phyloP scores from a whole-genome alignment of 2,329 filamentous ascomycete genomes.

The Biscogniauxia marginata region DNA sequence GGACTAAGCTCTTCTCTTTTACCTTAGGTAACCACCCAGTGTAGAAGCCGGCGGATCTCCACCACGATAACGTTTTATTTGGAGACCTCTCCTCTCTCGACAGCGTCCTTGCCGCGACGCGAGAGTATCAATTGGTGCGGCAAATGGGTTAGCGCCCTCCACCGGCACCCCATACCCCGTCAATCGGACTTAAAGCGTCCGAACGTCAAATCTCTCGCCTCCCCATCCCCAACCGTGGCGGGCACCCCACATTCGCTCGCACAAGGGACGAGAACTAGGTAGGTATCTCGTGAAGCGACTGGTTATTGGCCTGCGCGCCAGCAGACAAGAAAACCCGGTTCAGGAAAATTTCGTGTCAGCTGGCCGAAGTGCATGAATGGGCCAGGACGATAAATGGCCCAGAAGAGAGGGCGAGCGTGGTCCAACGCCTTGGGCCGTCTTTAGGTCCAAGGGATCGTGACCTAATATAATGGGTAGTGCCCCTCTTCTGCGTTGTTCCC shows the following conservation, averaged over 20 bases:
- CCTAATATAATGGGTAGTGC: slow-evolving; percentile 16
- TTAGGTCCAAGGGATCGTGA: neutral
- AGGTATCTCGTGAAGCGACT: neutral
- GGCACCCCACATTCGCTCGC: neutral
- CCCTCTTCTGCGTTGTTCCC: slow-evolving; percentile 22
- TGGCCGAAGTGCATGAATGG: neutral
- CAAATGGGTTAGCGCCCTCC: neutral
- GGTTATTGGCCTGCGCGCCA: neutral
- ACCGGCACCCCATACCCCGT: neutral
- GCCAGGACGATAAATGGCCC: neutral
- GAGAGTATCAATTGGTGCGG: slow-evolving; percentile 1
- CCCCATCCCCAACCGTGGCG: too few relatives aligned
- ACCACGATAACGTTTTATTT: neutral
- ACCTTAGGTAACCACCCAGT: too few relatives aligned
- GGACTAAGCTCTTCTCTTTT: neutral
- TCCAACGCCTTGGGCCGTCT: neutral
- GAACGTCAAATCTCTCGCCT: neutral
- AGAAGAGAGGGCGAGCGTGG: neutral
- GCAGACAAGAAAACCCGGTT: neutral
- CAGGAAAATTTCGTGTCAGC: neutral
- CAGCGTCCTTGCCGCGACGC: neutral
- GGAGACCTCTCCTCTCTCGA: neutral
- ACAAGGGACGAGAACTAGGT: neutral
- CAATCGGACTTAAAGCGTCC: neutral
- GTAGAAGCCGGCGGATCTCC: neutral